Evolutionary conservation across 73 alveolate genomes (phyloP).

Genomic region (Breviolum minutum): DNA sequence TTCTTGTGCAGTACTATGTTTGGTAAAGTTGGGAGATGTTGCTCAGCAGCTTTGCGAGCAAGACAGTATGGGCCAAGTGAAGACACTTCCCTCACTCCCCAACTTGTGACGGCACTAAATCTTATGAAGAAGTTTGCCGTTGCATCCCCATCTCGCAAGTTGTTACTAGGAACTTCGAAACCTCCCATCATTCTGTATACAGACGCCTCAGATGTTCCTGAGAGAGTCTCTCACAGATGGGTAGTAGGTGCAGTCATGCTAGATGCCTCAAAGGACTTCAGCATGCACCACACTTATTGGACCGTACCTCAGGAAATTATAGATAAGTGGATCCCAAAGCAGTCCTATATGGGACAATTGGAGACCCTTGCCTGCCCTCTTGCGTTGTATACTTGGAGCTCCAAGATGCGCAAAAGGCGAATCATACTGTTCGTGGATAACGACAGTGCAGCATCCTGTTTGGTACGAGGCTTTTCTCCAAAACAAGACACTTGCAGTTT

Average conservation of each 20-base stretch:
- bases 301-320: background rate
- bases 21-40: constrained; percentile 39
- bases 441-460: background rate
- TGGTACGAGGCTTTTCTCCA: background rate
- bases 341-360: background rate
- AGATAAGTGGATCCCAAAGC: background rate
- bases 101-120: background rate
- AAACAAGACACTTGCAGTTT: background rate
- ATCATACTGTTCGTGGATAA: background rate
- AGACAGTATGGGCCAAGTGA: background rate
- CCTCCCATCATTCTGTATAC: background rate
- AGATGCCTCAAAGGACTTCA: background rate
- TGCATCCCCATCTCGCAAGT: background rate
- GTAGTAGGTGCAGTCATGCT: background rate
- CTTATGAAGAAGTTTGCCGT: background rate
- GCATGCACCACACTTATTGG: background rate
- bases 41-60: background rate
- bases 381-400: background rate
- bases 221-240: background rate
- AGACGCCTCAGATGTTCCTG: background rate
- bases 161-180: background rate
- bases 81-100: background rate
- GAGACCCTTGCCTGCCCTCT: background rate
- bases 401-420: background rate
- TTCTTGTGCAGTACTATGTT: constrained; percentile 30